A percentile compares a stretch with the other conserved stretches of the same genome.
These are phyloP conservation scores for Pseudevernia furfuracea DNA, from an alignment of 495 filamentous ascomycete genomes.

Conservation along the genomic window DNA sequence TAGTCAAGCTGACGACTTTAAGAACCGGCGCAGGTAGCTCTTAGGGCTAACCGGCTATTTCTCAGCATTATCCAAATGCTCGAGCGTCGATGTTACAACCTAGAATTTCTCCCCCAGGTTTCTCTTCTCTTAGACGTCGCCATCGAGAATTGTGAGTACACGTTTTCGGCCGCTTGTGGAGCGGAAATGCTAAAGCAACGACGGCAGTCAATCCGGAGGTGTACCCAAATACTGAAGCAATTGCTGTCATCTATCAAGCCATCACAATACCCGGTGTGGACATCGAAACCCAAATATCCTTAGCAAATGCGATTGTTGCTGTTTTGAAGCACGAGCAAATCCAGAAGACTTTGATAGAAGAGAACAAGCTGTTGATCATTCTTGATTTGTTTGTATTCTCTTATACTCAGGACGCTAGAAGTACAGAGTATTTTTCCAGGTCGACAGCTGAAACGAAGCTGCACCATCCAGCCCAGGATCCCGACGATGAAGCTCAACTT, in stretches of 20 bases:
- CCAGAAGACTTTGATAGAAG: not conserved
- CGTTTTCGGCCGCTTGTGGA: not conserved
- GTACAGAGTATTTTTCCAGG: no score
- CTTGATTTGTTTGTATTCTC: conserved; percentile 4
- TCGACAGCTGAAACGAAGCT: not conserved
- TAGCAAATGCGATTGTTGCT: conserved; percentile 1
- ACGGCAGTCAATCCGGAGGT: not conserved
- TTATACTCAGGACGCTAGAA: conserved; percentile 8
- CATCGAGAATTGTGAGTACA: conserved; percentile 20
- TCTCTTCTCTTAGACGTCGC: conserved; percentile 21
- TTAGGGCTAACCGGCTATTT: conserved; percentile 49
- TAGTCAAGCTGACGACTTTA: conserved; percentile 19
- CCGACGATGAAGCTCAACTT: conserved; percentile 37
- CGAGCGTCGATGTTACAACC: conserved; percentile 32
- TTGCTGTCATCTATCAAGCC: conserved; percentile 4
- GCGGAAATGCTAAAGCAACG: not conserved
- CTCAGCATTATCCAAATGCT: conserved; percentile 38
- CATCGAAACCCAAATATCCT: not conserved
- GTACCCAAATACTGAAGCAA: conserved; percentile 4
- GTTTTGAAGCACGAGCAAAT: conserved; percentile 7
- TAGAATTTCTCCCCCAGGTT: conserved; percentile 32
- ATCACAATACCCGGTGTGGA: not conserved
- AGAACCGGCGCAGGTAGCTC: conserved; percentile 52
- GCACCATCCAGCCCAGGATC: not conserved
- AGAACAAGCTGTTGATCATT: not conserved